phyloP scores from a whole-genome alignment of 768 basidiomycete species.

The Russula vinacea region DNA sequence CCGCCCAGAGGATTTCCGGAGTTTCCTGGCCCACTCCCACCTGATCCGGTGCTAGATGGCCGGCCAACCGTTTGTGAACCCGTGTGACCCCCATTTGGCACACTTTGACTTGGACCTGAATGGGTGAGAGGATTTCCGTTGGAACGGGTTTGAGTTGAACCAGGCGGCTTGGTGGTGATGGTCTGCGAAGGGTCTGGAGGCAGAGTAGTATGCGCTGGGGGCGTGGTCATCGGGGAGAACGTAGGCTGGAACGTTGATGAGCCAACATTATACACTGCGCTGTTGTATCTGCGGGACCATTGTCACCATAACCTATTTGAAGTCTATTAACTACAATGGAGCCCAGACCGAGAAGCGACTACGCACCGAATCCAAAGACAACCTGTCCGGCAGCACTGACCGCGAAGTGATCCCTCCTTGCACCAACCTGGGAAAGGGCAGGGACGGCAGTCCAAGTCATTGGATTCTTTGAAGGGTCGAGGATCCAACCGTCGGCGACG shows the following conservation, averaged over 20 bases:
- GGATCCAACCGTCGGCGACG: constrained; percentile 68
- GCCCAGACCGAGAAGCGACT: not conserved
- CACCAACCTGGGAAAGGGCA: constrained; percentile 55
- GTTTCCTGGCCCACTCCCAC: constrained; percentile 27
- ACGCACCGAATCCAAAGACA: constrained; percentile 75
- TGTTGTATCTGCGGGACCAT: constrained; percentile 52
- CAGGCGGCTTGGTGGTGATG: constrained; percentile 21
- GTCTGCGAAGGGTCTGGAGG: constrained; percentile 31
- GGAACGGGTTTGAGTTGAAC: constrained; percentile 16
- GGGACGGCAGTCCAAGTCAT: constrained; percentile 58
- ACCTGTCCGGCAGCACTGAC: constrained; percentile 57
- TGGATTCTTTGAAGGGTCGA: constrained; percentile 53
- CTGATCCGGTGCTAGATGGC: constrained; percentile 25
- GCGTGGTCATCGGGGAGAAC: constrained; percentile 39
- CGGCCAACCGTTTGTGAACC: not conserved
- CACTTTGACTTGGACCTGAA: constrained; percentile 11
- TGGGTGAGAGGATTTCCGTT: not conserved
- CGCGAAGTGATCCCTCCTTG: constrained; percentile 73
- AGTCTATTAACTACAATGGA: not conserved
- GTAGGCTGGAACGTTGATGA: constrained; percentile 40
- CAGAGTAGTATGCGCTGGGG: constrained; percentile 34
- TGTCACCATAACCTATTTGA: constrained; percentile 46
- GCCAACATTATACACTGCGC: constrained; percentile 51
- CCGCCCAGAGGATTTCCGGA: not conserved
- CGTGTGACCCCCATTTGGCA: constrained; percentile 20